Evolutionary conservation across 108 stramenopile genomes (phyloP), one percentile per base, ranked within the genome.

Genomic region (Conticribra guillardii): DNA sequence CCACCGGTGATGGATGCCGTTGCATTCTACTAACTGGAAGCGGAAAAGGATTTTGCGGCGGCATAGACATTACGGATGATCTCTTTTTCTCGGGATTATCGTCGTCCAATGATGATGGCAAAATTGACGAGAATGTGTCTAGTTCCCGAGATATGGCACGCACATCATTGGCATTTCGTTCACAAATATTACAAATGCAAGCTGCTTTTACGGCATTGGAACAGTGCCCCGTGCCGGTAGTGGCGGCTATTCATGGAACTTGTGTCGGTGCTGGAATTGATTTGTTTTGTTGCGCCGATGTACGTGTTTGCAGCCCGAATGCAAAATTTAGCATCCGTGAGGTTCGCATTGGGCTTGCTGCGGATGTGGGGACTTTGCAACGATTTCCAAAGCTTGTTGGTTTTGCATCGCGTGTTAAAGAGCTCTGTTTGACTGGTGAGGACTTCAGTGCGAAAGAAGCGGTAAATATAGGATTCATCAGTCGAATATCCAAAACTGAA

Each of bases 361-460:
- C 91, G 18, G 91, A 92, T 63, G 87, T 92, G 3, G 91, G 91
- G 17, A 92, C 91, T 11, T 60, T 92, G 27, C 91, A 92, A 73
- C 60, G 91, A 50, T 64, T 92, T 21, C 91, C 91, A 0, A 92
- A 88, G 61, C 67, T 92, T 44, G 79, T 82, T 11, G 91, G 91
- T 17, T 76, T 83, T 61, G 62, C 73, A 22, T 92, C 91, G 44
- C 66, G 80, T 46, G 81, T 89, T 0, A 67, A 81, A 49, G 87
- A 92, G 54, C 71, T 92, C 2, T 87, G 87, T 73, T 74, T 86
- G 2, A 88, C 88, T 19, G 90, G 90, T 24, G 68, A 89, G 34
- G 58, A 86, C 30, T 92, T 92, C 61, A 51, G 56, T 41, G 63
- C 82, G 17, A 30, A 59, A 2, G 88, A 89, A 47, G 91, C 91